Percentiles rank a stretch among this genome's conserved stretches.
These are phyloP conservation scores for Trametes gibbosa DNA, from an alignment of 768 basidiomycete species.

Conservation along the genomic window DNA sequence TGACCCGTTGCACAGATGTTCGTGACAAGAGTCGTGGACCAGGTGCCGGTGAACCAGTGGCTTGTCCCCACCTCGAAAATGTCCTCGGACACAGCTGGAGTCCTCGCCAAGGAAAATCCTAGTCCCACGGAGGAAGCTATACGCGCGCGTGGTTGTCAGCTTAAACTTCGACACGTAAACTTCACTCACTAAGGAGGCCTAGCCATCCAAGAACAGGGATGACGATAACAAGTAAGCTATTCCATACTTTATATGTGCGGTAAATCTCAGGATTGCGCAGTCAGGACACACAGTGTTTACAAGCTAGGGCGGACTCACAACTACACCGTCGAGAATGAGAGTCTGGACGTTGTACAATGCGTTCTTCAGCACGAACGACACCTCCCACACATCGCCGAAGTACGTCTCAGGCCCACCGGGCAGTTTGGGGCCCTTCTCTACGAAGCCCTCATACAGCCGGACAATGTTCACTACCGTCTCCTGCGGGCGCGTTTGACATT, in stretches of 20 bases:
- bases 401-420: background rate
- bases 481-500: background rate
- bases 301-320: conserved; percentile 11
- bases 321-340: conserved; percentile 22
- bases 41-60: conserved; percentile 31
- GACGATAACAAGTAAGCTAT: conserved; percentile 25
- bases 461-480: conserved; percentile 18
- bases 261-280: conserved; percentile 2
- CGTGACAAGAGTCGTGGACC: conserved; percentile 1
- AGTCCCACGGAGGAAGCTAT: conserved; percentile 9
- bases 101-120: conserved; percentile 17
- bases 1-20: conserved; percentile 5
- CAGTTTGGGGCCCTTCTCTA: background rate
- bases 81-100: conserved; percentile 9
- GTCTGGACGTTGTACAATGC: background rate
- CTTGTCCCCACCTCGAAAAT: conserved; percentile 29
- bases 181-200: conserved; percentile 24
- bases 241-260: conserved; percentile 33
- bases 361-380: conserved; percentile 5
- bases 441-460: conserved; percentile 3
- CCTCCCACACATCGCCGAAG: background rate
- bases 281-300: too few species aligned
- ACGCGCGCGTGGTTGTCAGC: background rate
- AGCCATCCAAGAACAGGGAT: conserved; percentile 32
- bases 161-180: background rate